Percentiles rank a stretch among this genome's conserved stretches.
These are phyloP conservation scores for Micromonas commoda DNA, from an alignment of 139 green algal species.

Conservation along the genomic window DNA sequence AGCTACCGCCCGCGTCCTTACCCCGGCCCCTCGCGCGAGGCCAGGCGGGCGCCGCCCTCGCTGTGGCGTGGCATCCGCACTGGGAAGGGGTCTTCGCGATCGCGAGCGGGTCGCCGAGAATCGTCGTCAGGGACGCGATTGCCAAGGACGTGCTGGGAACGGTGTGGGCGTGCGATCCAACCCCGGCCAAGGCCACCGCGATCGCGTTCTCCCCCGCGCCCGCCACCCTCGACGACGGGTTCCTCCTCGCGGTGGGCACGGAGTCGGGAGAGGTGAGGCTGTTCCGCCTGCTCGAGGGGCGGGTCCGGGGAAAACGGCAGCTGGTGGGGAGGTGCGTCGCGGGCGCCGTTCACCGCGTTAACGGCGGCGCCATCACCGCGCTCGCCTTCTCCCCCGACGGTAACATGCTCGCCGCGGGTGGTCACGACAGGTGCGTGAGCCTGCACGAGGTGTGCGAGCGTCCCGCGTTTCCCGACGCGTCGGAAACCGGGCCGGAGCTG, in stretches of 20 bases:
- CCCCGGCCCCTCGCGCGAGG: neutral
- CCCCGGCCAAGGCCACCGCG: neutral
- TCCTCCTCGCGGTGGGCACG: neutral
- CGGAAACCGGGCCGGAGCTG: too few species aligned
- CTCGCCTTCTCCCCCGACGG: conserved; percentile 1
- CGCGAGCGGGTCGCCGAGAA: neutral
- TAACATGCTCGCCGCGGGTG: conserved; percentile 46
- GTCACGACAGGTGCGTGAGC: conserved; percentile 42
- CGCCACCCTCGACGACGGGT: neutral
- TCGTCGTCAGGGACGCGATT: neutral
- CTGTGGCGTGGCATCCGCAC: neutral
- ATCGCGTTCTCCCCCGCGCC: neutral
- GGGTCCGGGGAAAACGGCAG: too few species aligned
- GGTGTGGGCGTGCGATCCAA: neutral
- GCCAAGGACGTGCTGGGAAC: neutral
- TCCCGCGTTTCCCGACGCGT: too few species aligned
- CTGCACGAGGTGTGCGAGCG: neutral
- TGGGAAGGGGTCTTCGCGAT: neutral
- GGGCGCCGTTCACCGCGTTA: too few species aligned
- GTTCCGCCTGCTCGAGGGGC: too few species aligned
- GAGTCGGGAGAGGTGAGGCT: too few species aligned
- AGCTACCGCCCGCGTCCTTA: neutral
- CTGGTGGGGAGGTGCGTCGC: too few species aligned
- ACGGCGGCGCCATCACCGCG: neutral
- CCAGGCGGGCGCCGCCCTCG: too few species aligned